Evolutionary conservation across 2,329 filamentous ascomycete genomes (phyloP), one percentile per base, ranked within the genome.

Genomic region (Fusarium coffeatum): DNA sequence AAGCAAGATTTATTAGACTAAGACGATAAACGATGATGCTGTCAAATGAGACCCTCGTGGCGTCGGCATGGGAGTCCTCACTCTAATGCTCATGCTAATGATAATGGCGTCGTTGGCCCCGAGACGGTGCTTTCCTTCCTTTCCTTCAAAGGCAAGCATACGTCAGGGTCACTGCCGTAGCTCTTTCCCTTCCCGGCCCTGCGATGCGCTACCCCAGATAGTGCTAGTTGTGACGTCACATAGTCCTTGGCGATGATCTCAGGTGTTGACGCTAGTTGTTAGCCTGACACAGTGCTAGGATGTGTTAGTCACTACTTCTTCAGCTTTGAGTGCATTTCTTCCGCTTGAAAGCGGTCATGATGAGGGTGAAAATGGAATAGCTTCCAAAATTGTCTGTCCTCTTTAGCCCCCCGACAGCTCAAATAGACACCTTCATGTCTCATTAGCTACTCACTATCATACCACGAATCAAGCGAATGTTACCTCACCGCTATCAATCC

Each of bases 171-270:
- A 46, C 64, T 69, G 69, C 57, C 46, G 49, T 66, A 60, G 59
- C 64, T 72, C 59, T 56, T 66, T 66, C 63, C 59, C 59, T 59
- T 67, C 53, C 61, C 63, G 55, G 55, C 46, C 50, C 53, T 54
- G 42, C 45, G 55, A 64, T 55, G 55, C 56, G 51, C 68, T 73
- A 71, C 72, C 72, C 72, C 73, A 71, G 72, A 72, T 64, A 59
- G 62, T 63, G 66, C 30, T 61, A 42, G 66, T 5, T 65, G 48
- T 75, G 73, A 75, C 73, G 72, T 75, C 73, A 75, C 66, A 40
- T 32, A 13, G 22, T 37, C 58, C 50, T 56, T 56, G 62, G 55
- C 61, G 70, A 75, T 75, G 73, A 74, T 73, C 72, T 70, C 57
- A 71, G 64, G 42, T 41, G 54, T 47, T 63, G 55, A 45, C 60